These are phyloP conservation scores for Heliamphora exappendiculata DNA, from an alignment of 148 eudicot genomes.

Conservation along the genomic window DNA sequence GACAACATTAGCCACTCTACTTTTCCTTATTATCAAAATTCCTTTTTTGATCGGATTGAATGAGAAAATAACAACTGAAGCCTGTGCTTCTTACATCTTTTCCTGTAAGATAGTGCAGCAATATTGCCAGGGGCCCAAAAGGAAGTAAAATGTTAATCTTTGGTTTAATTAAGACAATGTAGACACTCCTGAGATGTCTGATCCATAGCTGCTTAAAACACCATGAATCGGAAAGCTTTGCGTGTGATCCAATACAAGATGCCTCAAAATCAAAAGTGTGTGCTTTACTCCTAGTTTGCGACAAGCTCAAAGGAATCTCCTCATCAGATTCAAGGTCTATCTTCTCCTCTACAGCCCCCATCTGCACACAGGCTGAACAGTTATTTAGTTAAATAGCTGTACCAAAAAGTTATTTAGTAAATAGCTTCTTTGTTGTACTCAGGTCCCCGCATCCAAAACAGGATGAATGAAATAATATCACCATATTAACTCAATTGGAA, in stretches of 20 bases:
- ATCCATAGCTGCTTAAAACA: slow-evolving; percentile 32
- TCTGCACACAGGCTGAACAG: slow-evolving; percentile 24
- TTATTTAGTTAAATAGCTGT: slow-evolving; percentile 6
- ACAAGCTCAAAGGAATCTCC: slow-evolving; percentile 49
- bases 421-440: background rate
- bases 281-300: slow-evolving; percentile 31
- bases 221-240: slow-evolving; percentile 34
- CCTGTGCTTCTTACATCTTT: slow-evolving; percentile 39
- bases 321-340: slow-evolving; percentile 60
- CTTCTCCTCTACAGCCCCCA: slow-evolving; percentile 58
- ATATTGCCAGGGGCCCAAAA: slow-evolving; percentile 78
- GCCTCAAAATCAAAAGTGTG: slow-evolving; percentile 44
- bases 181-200: slow-evolving; percentile 54
- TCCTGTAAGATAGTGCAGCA: slow-evolving; percentile 57
- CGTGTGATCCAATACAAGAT: slow-evolving; percentile 22
- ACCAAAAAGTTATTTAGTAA: background rate
- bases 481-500: background rate
- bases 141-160: slow-evolving; percentile 85
- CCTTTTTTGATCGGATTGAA: background rate
- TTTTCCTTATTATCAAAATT: background rate
- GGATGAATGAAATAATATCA: background rate
- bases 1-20: background rate
- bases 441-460: background rate
- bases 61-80: background rate
- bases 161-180: slow-evolving; percentile 58